Percentiles rank a stretch among this genome's conserved stretches.
phyloP scores from a whole-genome alignment of 148 eudicot genomes.

The Pouteria glomerata region DNA sequence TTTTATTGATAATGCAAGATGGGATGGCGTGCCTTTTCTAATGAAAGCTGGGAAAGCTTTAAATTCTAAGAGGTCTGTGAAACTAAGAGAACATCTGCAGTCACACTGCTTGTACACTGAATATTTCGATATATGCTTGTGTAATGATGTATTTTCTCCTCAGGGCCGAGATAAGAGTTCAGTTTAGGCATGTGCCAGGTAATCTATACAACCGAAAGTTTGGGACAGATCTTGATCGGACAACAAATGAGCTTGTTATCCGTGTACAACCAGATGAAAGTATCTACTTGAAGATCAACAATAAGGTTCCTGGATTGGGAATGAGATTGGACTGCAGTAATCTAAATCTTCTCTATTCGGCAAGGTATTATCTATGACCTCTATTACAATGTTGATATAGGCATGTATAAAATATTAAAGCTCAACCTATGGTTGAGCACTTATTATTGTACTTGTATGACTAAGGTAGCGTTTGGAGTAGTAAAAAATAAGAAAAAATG shows the following conservation, averaged over 20 bases:
- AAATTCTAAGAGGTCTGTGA: constrained; percentile 62
- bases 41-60: constrained; percentile 99
- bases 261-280: constrained; percentile 96
- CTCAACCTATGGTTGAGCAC: no score
- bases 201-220: constrained; percentile 67
- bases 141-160: background rate
- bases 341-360: constrained; percentile 87
- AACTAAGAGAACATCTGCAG: background rate
- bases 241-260: constrained; percentile 95
- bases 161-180: constrained; percentile 96
- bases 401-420: no score
- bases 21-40: constrained; percentile 98
- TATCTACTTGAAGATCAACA: constrained; percentile 83
- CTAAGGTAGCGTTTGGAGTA: no score
- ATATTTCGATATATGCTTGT: background rate
- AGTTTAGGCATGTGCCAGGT: constrained; percentile 93
- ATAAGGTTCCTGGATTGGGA: constrained; percentile 92
- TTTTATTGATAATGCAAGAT: constrained; percentile 90
- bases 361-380: constrained; percentile 43
- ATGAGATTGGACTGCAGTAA: constrained; percentile 94
- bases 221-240: constrained; percentile 79
- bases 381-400: constrained; percentile 1
- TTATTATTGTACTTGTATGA: background rate
- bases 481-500: no score
- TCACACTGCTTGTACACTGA: background rate